These are phyloP conservation scores for Acer yangbiense DNA, from an alignment of 345 rosid species.

Conservation along the genomic window DNA sequence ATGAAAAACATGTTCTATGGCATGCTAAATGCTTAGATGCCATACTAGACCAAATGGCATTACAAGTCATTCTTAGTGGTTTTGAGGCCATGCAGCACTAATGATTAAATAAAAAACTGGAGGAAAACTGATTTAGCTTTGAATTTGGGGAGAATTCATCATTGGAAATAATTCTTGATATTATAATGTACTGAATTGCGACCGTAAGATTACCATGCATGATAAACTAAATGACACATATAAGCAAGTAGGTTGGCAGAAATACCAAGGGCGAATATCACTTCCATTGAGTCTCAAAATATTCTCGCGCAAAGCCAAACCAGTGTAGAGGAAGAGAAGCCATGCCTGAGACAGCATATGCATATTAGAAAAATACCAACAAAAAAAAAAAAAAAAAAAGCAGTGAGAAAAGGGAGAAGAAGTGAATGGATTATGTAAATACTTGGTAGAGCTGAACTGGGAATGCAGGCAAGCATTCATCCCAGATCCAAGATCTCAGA, in stretches of 20 bases:
- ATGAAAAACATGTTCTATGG: not conserved
- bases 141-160: not conserved
- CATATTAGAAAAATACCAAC: not conserved
- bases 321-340: conserved; percentile 94
- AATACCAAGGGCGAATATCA: conserved; percentile 96
- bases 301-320: conserved; percentile 94
- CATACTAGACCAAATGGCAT: not conserved
- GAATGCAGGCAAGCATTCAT: conserved; percentile 89
- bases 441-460: conserved; percentile 98
- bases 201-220: not conserved
- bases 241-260: conserved; percentile 1
- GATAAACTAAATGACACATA: not conserved
- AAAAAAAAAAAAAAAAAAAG: not conserved
- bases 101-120: not conserved
- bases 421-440: not conserved
- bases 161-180: not conserved
- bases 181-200: not conserved
- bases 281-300: conserved; percentile 95
- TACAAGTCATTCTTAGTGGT: not conserved
- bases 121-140: not conserved
- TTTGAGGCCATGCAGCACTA: not conserved
- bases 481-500: conserved; percentile 83
- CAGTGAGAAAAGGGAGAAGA: not conserved
- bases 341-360: conserved; percentile 54
- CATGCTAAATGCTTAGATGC: not conserved